Evolutionary conservation across 2,329 filamentous ascomycete species (phyloP).

Genomic region (Stagonosporopsis vannaccii): DNA sequence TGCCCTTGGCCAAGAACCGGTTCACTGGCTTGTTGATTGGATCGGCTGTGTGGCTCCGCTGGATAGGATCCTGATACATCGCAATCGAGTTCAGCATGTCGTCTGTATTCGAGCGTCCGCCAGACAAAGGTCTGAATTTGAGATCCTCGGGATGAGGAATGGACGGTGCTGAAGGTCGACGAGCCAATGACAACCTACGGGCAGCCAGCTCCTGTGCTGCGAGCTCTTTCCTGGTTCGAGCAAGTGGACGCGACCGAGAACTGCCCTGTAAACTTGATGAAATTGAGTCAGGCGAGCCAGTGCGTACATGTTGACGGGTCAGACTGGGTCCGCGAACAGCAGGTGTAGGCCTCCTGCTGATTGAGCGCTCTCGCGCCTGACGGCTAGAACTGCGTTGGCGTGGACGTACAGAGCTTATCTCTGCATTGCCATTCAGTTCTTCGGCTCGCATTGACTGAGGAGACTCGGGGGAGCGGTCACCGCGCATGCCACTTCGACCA

Average conservation of each 20-base stretch:
- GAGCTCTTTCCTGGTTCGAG: conserved; percentile 53
- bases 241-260: conserved; percentile 32
- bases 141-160: conserved; percentile 76
- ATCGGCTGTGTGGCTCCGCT: conserved; percentile 71
- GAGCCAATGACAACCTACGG: conserved; percentile 77
- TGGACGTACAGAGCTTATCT: conserved; percentile 66
- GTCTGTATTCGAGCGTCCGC: conserved; percentile 48
- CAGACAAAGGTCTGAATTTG: conserved; percentile 40
- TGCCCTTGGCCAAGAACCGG: conserved; percentile 44
- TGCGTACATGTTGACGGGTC: conserved; percentile 44
- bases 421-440: conserved; percentile 63
- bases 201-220: conserved; percentile 85
- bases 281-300: conserved; percentile 46
- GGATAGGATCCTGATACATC: conserved; percentile 49
- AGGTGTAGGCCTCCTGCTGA: conserved; percentile 44
- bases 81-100: conserved; percentile 51
- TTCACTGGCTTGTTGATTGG: conserved; percentile 54
- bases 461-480: conserved; percentile 76
- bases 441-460: conserved; percentile 76
- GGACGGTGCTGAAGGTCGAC: conserved; percentile 77
- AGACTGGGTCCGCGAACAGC: conserved; percentile 41
- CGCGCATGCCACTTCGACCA: conserved; percentile 45
- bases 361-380: conserved; percentile 54
- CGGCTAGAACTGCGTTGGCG: conserved; percentile 61
- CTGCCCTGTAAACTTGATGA: conserved; percentile 42